These are phyloP conservation scores for Eucalyptus shirleyi DNA, from an alignment of 345 rosid species.

Conservation along the genomic window DNA sequence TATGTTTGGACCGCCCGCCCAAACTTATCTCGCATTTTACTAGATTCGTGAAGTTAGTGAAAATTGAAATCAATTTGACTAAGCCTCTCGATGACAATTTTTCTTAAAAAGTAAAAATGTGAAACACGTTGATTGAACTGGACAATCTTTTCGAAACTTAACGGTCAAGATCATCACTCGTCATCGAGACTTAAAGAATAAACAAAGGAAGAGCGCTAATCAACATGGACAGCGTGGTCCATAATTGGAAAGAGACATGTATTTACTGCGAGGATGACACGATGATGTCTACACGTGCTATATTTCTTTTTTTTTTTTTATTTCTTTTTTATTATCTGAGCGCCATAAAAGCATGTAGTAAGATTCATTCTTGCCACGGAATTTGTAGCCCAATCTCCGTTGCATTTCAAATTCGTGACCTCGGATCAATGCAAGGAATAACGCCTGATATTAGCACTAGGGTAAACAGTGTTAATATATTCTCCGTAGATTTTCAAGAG, in stretches of 20 bases:
- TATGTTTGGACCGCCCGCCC: not conserved
- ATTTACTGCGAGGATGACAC: not conserved
- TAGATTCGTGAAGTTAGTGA: not conserved
- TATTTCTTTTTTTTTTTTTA: not conserved
- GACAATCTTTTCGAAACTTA: not conserved
- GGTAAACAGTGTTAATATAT: not conserved
- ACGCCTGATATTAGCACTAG: not conserved
- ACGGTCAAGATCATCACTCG: not conserved
- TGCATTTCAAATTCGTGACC: not conserved
- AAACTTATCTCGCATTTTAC: not conserved
- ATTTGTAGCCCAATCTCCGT: not conserved
- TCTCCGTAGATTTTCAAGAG: not conserved
- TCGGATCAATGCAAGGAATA: not conserved
- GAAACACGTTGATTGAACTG: not conserved
- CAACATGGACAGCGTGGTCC: not conserved
- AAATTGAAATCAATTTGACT: not conserved
- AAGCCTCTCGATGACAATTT: not conserved
- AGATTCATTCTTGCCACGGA: not conserved
- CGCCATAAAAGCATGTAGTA: not conserved
- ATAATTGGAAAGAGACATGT: not conserved
- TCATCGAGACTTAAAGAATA: not conserved
- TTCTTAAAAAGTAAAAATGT: not conserved
- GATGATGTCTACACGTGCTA: not conserved
- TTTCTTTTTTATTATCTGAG: not conserved
- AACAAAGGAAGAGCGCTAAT: not conserved